phyloP scores from a whole-genome alignment of 2,329 filamentous ascomycete species.

The Neocatenulostroma microsporum region DNA sequence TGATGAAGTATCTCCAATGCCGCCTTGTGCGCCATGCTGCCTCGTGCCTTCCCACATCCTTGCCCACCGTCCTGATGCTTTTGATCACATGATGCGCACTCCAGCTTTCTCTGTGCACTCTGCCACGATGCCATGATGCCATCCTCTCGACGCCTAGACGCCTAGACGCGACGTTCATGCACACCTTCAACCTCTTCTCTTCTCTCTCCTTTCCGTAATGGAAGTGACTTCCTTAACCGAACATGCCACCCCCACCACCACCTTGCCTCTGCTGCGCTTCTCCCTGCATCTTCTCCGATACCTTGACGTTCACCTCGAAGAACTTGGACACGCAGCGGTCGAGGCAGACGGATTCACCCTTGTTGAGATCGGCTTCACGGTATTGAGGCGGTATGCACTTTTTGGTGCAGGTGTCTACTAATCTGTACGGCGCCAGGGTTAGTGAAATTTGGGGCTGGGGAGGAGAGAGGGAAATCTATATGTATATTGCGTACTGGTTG shows the following conservation, averaged over 20 bases:
- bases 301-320: constrained; percentile 97
- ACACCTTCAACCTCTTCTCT: constrained; percentile 1
- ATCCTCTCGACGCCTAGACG: no score
- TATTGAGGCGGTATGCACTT: constrained; percentile 93
- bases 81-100: no score
- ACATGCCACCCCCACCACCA: constrained; percentile 41
- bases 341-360: constrained; percentile 96
- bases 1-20: neutral
- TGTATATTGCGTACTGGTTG: constrained; percentile 83
- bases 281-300: constrained; percentile 91
- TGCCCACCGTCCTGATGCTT: no score
- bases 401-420: constrained; percentile 79
- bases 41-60: no score
- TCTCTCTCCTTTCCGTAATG: neutral
- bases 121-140: no score
- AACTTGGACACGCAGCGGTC: constrained; percentile 97
- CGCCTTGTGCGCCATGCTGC: no score
- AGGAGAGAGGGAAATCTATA: neutral
- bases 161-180: no score
- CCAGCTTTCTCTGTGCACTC: no score
- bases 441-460: constrained; percentile 4
- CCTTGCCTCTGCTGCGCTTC: constrained; percentile 64
- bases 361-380: constrained; percentile 94
- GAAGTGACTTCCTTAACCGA: constrained; percentile 17
- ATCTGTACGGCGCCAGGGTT: constrained; percentile 26